Evolutionary conservation across 2,329 filamentous ascomycete genomes (phyloP).

Genomic region (Colletotrichum sp.): DNA sequence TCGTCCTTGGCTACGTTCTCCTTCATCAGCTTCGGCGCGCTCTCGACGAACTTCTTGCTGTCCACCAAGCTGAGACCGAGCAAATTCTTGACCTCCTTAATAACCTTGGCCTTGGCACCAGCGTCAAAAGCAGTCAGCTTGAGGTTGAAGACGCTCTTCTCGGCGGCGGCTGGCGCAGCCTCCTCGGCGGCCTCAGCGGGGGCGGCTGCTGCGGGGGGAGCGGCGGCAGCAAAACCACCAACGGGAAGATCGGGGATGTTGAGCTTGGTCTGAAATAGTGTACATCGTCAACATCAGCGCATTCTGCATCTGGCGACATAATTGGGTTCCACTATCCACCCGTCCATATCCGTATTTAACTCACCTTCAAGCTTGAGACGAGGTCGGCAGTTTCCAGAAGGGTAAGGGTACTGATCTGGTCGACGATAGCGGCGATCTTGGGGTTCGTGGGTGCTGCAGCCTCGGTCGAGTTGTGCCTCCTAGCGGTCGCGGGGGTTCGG

Average conservation of each 20-base stretch:
- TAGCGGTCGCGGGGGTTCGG: conserved; percentile 54
- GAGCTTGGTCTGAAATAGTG: conserved; percentile 72
- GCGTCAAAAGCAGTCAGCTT: conserved; percentile 93
- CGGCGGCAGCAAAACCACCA: conserved; percentile 81
- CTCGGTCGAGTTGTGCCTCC: conserved; percentile 90
- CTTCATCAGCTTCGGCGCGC: conserved; percentile 98
- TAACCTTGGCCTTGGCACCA: conserved; percentile 93
- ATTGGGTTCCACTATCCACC: not conserved
- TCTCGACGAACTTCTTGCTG: conserved; percentile 99
- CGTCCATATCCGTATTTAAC: conserved; percentile 7
- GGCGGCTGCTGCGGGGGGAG: conserved; percentile 55
- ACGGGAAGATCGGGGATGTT: conserved; percentile 99
- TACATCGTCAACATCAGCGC: conserved; percentile 1
- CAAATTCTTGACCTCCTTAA: conserved; percentile 99
- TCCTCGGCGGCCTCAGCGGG: conserved; percentile 84
- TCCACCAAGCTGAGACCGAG: conserved; percentile 95
- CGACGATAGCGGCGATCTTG: conserved; percentile 94
- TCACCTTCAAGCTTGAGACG: conserved; percentile 92
- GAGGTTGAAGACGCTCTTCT: conserved; percentile 96
- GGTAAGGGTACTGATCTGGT: conserved; percentile 98
- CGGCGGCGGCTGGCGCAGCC: conserved; percentile 85
- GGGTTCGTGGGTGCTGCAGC: conserved; percentile 71
- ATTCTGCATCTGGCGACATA: not conserved
- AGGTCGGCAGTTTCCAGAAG: conserved; percentile 96
- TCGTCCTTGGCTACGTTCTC: conserved; percentile 99